Conservation (phyloP, 148 eudicot genomes). For the Rhododendron mucronatum region DNA sequence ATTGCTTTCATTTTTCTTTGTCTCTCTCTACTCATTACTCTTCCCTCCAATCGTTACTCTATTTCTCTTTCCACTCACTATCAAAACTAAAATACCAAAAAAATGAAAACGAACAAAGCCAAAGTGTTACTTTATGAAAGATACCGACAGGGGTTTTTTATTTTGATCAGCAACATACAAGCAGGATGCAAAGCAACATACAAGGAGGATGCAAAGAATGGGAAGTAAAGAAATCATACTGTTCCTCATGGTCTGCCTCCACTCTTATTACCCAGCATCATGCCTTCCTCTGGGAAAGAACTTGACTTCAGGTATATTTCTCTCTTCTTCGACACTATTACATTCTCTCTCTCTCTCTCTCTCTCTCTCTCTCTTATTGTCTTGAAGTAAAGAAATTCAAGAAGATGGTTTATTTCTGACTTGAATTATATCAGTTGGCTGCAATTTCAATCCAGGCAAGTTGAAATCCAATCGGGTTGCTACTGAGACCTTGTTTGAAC, state of each 20-base stretch:
- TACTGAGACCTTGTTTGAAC: not conserved
- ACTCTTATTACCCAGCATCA: not conserved
- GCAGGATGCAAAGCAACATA: no score
- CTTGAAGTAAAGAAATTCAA: not conserved
- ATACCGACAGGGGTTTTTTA: not conserved
- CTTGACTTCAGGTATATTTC: conserved; percentile 1
- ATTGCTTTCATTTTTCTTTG: no score
- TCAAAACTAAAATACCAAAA: no score
- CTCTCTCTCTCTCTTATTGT: not conserved
- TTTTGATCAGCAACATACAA: not conserved
- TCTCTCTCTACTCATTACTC: no score
- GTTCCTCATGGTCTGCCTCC: conserved; percentile 1
- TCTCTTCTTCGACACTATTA: not conserved
- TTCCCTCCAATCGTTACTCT: no score
- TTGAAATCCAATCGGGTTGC: not conserved
- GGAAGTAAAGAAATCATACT: not conserved
- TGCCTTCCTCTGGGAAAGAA: not conserved
- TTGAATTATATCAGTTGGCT: not conserved
- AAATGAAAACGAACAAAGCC: no score
- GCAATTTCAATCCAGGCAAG: not conserved
- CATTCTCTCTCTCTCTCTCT: no score
- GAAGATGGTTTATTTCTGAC: not conserved
- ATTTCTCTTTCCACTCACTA: no score
- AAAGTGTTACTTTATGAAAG: not conserved
- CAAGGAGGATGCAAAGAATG: not conserved